Evolutionary conservation across 164 flowering plant species (phyloP).

Genomic region (Kingdonia uniflora): DNA sequence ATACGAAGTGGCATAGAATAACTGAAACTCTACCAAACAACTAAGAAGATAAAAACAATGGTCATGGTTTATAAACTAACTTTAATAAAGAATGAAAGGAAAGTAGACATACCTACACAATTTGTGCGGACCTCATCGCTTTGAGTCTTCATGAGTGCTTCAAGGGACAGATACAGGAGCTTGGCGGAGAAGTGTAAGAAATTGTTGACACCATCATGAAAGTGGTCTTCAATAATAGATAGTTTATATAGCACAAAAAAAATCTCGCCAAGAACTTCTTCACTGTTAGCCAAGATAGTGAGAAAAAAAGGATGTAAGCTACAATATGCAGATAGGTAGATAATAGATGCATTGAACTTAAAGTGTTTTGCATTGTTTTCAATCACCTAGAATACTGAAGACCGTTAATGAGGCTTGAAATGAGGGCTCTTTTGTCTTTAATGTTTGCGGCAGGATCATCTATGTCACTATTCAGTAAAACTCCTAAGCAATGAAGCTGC

Average conservation of each 20-base stretch:
- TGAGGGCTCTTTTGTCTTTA: slow-evolving; percentile 40
- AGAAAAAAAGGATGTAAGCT: background rate
- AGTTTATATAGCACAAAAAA: slow-evolving; percentile 72
- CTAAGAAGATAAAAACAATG: too few relatives aligned
- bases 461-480: slow-evolving; percentile 36
- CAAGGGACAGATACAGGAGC: slow-evolving; percentile 52
- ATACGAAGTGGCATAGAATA: too few relatives aligned
- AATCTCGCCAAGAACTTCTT: slow-evolving; percentile 81
- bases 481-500: slow-evolving; percentile 90
- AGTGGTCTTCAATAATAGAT: slow-evolving; percentile 23
- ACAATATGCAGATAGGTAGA: background rate
- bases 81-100: background rate
- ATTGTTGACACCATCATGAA: slow-evolving; percentile 21
- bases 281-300: slow-evolving; percentile 27
- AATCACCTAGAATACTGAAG: slow-evolving; percentile 77
- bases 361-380: background rate
- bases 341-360: background rate
- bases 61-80: too few relatives aligned
- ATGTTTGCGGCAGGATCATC: slow-evolving; percentile 31
- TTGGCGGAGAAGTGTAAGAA: slow-evolving; percentile 37
- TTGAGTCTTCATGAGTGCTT: slow-evolving; percentile 76
- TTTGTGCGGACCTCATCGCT: slow-evolving; percentile 74
- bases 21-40: too few relatives aligned
- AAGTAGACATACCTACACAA: slow-evolving; percentile 50
- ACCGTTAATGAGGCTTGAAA: slow-evolving; percentile 52